Base-by-base conservation (phyloP, 768 basidiomycete genomes). In the Phaffia tasmanica region DNA sequence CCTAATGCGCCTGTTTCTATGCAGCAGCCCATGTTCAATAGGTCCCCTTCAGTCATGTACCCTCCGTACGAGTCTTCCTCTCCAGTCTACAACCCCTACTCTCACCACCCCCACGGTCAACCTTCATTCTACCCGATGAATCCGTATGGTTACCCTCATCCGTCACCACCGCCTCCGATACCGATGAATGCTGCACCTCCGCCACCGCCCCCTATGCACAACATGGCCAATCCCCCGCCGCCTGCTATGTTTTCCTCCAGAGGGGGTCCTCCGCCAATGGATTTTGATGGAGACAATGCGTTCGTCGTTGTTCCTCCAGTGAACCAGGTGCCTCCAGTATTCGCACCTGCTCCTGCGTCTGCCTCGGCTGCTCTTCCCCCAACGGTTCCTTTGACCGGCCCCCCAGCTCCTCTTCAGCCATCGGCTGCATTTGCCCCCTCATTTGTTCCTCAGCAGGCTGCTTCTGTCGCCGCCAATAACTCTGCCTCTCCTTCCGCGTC, bases 1-100 rank as follows among this genome's bases (percentile, higher is more conserved):
- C 72, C 58, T n/a, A 23, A 27, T 62, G 71, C 71, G 63, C 70
- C 62, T 70, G 70, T 65, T 57, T 62, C 50, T 48, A 53, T 64
- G 57, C 67, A 69, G 21, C 70, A 61, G 27, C 67, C 62, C 9
- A 54, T 54, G 53, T 54, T 54, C 29, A 29, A 23, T 16, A 4
- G 53, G n/a, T 30, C 53, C 29, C 67, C 67, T 46, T 48, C 57
- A 48, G 25, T 50, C 21, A 59, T 69, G 62, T 63, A 69, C 57
- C 64, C 64, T 11, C 58, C 53, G 19, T 55, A 59, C 57, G 63
- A 49, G 23, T 23, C 23, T 54, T 23, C 23, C 29, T 30, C 53
- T 54, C 53, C n/a, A 16, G n/a, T 54, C 53, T 54, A 54, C 53
- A 29, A 29, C n/a, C 35, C 35, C 47, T 63, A 59, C 62, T 46